Evolutionary conservation across 768 basidiomycete genomes (phyloP), one percentile per base, ranked within the genome.

Genomic region (Mycena polygramma): DNA sequence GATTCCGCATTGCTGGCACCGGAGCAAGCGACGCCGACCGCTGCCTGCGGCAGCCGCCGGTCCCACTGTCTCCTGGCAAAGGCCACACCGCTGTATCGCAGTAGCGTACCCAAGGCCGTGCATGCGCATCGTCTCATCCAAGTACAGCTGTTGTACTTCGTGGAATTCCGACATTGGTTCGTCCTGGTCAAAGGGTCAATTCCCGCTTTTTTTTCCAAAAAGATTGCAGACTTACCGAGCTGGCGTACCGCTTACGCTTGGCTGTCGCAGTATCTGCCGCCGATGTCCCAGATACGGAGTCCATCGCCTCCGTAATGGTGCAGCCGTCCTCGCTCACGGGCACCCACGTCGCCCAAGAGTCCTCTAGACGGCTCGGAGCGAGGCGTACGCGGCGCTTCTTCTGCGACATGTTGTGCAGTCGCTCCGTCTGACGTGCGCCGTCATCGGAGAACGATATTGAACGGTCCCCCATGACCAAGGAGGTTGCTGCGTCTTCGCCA

Each of bases 141-240:
- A 26, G 24, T 59, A 70, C 0, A 41, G 20, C n/a, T 61, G 53
- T 9, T 46, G 41, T 0, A 55, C 43, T 2, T n/a, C 53, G 0
- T 49, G 20, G 30, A 64, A 54, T 10, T 26, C 37, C 0, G 59
- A 53, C 57, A 60, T 70, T 64, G 69, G 9, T 30, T 66, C 24
- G 9, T 63, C 63, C 69, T 70, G n/a, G n/a, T n/a, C n/a, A n/a
- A n/a, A n/a, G n/a, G n/a, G n/a, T n/a, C n/a, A n/a, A n/a, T n/a
- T n/a, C n/a, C n/a, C n/a, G n/a, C n/a, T n/a, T n/a, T n/a, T n/a
- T n/a, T n/a, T n/a, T n/a, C n/a, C n/a, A n/a, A n/a, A n/a, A n/a
- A n/a, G n/a, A n/a, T n/a, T n/a, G n/a, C n/a, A n/a, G n/a, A n/a
- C 66, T 0, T 52, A 66, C 66, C 51, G 57, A 52, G 26, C 57